These are phyloP conservation scores for Psidium friedrichsthalianum DNA, from an alignment of 345 rosid species.

Conservation along the genomic window DNA sequence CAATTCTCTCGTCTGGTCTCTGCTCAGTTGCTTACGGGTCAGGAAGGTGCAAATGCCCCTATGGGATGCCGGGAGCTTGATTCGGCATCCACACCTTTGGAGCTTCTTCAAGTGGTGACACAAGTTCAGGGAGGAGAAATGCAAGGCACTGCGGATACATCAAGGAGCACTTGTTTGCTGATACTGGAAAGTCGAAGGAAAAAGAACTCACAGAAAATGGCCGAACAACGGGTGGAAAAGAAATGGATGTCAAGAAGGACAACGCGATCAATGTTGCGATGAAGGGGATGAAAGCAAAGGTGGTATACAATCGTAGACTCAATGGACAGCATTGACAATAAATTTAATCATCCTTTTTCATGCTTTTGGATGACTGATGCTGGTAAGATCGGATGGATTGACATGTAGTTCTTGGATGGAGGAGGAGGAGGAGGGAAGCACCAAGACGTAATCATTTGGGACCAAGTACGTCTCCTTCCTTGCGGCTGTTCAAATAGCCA, in stretches of 20 bases:
- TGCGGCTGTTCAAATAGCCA: neutral
- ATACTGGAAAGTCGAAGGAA: neutral
- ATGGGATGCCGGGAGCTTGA: constrained; percentile 1
- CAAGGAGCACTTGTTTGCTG: neutral
- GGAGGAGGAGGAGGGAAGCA: neutral
- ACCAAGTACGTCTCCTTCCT: neutral
- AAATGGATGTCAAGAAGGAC: neutral
- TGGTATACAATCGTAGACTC: neutral
- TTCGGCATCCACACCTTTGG: neutral
- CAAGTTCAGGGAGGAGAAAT: neutral
- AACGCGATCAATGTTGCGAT: neutral
- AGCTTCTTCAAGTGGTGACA: neutral
- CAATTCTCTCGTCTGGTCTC: neutral
- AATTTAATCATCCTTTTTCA: neutral
- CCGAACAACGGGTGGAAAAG: neutral
- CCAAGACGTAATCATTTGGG: neutral
- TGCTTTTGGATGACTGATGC: neutral
- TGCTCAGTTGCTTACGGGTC: neutral
- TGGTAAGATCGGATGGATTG: neutral
- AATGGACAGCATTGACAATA: neutral
- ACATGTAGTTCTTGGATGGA: neutral
- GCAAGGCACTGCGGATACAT: neutral
- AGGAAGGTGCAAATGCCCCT: neutral
- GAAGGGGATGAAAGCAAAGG: neutral
- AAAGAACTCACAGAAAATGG: neutral